Percentiles rank a stretch among this genome's conserved stretches.
Evolutionary conservation across 768 basidiomycete genomes (phyloP).

Genomic region (Hirschioporus abietinus): DNA sequence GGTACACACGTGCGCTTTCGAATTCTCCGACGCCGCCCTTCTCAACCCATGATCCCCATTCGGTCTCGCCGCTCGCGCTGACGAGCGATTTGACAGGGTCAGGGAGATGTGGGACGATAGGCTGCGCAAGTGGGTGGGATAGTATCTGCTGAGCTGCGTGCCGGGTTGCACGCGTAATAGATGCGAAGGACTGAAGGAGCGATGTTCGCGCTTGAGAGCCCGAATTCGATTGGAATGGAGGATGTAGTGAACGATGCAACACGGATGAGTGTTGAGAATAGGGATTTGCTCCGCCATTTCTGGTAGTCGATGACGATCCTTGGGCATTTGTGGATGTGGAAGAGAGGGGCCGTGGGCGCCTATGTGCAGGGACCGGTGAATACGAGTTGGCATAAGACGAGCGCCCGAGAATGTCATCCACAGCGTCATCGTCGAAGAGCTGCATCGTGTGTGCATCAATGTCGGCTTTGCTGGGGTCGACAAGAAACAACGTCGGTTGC

Average conservation of each 20-base stretch:
- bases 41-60: conserved; percentile 93
- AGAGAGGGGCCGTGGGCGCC: conserved; percentile 64
- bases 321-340: conserved; percentile 24
- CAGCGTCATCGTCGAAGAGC: conserved; percentile 79
- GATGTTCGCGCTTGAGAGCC: conserved; percentile 69
- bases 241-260: conserved; percentile 67
- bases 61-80: conserved; percentile 83
- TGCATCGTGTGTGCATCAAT: conserved; percentile 86
- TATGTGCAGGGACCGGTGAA: conserved; percentile 81
- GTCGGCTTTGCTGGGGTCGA: conserved; percentile 92
- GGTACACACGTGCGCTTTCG: conserved; percentile 92
- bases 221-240: conserved; percentile 46
- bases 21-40: conserved; percentile 93
- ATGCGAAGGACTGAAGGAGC: conserved; percentile 90
- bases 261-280: conserved; percentile 69
- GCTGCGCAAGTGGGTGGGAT: conserved; percentile 92
- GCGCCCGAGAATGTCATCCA: conserved; percentile 80
- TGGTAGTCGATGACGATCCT: conserved; percentile 14
- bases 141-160: conserved; percentile 94
- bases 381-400: conserved; percentile 72
- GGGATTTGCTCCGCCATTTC: conserved; percentile 30
- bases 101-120: conserved; percentile 92
- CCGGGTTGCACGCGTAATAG: conserved; percentile 87
- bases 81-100: conserved; percentile 90
- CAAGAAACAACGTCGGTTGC: conserved; percentile 79